A percentile compares a stretch with the other conserved stretches of the same genome.
phyloP scores from a whole-genome alignment of 768 basidiomycete species.

The Collybiopsis luxurians region DNA sequence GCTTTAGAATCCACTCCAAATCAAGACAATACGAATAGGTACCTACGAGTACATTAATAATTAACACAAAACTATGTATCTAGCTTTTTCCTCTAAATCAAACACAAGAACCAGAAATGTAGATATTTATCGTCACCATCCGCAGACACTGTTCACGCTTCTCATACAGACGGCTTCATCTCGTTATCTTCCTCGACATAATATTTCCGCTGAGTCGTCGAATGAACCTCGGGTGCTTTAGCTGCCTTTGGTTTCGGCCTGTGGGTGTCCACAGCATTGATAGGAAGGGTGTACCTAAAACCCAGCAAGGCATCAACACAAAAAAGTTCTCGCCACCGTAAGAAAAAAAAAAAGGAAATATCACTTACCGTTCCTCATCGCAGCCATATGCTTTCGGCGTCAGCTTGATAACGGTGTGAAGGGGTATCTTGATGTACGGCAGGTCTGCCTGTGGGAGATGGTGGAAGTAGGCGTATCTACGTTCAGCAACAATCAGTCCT shows the following conservation, averaged over 20 bases:
- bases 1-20: too few relatives aligned
- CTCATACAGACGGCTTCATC: neutral
- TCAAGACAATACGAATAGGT: too few relatives aligned
- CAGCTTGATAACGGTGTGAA: conserved; percentile 97
- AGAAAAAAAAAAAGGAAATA: neutral
- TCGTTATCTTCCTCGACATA: conserved; percentile 24
- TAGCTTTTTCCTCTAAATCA: too few relatives aligned
- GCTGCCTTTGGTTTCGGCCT: conserved; percentile 57
- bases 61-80: too few relatives aligned
- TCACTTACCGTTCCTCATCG: conserved; percentile 83
- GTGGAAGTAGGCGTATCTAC: conserved; percentile 96
- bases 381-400: conserved; percentile 99
- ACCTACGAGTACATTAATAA: too few relatives aligned
- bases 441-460: conserved; percentile 88
- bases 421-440: conserved; percentile 95
- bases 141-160: too few relatives aligned
- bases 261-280: conserved; percentile 93
- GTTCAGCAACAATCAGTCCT: neutral
- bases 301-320: neutral
- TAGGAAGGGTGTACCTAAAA: conserved; percentile 80
- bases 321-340: neutral
- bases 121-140: too few relatives aligned
- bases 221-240: conserved; percentile 26
- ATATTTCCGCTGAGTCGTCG: conserved; percentile 42
- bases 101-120: too few relatives aligned